Conservation (phyloP, 2,329 filamentous ascomycete genomes). For the Hymenoscyphus linearis region DNA sequence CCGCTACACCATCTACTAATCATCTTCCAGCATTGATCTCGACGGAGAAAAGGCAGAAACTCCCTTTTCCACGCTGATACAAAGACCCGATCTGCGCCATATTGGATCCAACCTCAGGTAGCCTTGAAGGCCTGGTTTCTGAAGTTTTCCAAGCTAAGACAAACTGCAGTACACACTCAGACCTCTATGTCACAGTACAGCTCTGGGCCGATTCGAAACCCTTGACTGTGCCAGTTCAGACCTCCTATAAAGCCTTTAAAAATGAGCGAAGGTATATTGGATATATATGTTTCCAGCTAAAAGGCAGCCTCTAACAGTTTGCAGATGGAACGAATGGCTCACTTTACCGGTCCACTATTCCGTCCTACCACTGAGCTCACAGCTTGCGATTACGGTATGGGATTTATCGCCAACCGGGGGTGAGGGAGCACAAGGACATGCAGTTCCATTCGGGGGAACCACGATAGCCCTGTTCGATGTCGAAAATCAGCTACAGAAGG, state of each 20-base stretch:
- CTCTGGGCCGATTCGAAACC: slow-evolving; percentile 96
- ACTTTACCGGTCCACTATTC: slow-evolving; percentile 80
- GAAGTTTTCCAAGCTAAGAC: slow-evolving; percentile 48
- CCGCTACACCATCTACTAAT: slow-evolving; percentile 12
- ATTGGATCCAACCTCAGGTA: slow-evolving; percentile 80
- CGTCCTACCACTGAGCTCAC: slow-evolving; percentile 72
- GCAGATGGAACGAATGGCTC: slow-evolving; percentile 98
- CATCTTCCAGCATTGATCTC: slow-evolving; percentile 55
- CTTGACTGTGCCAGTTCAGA: slow-evolving; percentile 85
- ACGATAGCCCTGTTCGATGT: slow-evolving; percentile 88
- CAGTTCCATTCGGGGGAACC: slow-evolving; percentile 89
- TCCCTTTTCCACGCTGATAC: slow-evolving; percentile 71
- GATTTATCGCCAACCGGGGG: slow-evolving; percentile 80
- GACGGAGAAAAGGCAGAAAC: slow-evolving; percentile 74
- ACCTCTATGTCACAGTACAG: slow-evolving; percentile 89
- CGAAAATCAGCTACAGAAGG: slow-evolving; percentile 86
- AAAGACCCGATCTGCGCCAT: slow-evolving; percentile 75
- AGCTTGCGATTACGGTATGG: slow-evolving; percentile 91
- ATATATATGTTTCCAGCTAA: background rate
- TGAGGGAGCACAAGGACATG: slow-evolving; percentile 64
- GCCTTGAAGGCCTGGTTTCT: background rate
- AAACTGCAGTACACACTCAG: slow-evolving; percentile 62
- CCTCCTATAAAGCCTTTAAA: slow-evolving; percentile 87
- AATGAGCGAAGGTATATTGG: slow-evolving; percentile 52
- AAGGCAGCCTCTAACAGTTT: slow-evolving; percentile 15